Base-by-base conservation (phyloP, 2,329 filamentous ascomycete genomes). In the Lecanicillium sp. region DNA sequence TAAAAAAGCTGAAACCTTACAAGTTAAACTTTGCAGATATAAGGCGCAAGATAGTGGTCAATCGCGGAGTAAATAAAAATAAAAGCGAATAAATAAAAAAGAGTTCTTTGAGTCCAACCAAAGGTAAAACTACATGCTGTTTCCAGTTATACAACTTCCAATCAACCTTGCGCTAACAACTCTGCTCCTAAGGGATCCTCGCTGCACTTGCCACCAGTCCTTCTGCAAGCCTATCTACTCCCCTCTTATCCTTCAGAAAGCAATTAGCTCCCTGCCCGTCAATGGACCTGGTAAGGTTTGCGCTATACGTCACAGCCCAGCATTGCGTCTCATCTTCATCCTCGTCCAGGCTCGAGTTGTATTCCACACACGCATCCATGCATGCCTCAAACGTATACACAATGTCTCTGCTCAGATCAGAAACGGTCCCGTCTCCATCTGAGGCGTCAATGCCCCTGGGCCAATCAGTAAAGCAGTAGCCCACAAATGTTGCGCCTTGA, bases 401-500 rank as follows among this genome's bases (percentile, higher is more conserved):
- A 8, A 33, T 44, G 22, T 29, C 39, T 12, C 20, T 14, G 25
- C 9, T 18, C 12, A 49, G 25, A 30, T 49, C 47, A n/a, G 29
- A 27, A 15, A 49, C 47, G 18, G 40, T 42, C 27, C 41, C 45
- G n/a, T 40, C 22, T n/a, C 42, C 42, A 28, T 46, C 40, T 3
- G 29, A 22, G 17, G 40, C 36, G 11, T 22, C 30, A 19, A n/a
- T 7, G 30, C 29, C 31, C 9, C 29, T 35, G 6, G 44, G 43
- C 4, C 50, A 54, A 44, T 47, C 46, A 8, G 51, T 55, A 48
- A 45, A 46, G 38, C 45, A 46, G 34, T 38, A 46, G 34, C 43
- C 30, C 11, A 31, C 40, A 33, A 46, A 45, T 12, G 25, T 29
- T 16, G 27, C 38, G 29, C 43, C 43, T 37, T 41, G 28, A 6